A percentile compares a stretch with the other conserved stretches of the same genome.
phyloP scores from a whole-genome alignment of 352 stramenopile genomes.

The Globisporangium paroecandrum region DNA sequence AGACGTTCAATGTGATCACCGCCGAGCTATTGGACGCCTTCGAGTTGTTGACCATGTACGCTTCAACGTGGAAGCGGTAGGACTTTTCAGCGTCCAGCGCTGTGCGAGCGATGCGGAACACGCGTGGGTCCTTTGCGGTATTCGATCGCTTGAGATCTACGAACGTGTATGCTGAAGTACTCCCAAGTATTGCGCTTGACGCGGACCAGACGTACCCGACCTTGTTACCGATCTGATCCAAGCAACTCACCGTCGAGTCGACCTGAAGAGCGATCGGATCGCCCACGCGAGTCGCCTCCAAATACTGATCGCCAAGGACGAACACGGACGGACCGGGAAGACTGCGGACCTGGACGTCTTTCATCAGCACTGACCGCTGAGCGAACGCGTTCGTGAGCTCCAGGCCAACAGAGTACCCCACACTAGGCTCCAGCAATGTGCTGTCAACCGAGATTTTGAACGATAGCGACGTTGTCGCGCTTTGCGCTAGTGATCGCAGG shows the following conservation, averaged over 20 bases:
- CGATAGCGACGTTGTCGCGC: constrained; percentile 16
- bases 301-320: constrained; percentile 36
- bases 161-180: constrained; percentile 3
- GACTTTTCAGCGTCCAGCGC: constrained; percentile 33
- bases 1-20: constrained; percentile 39
- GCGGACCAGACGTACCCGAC: constrained; percentile 53
- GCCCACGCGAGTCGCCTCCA: constrained; percentile 34
- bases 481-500: constrained; percentile 32
- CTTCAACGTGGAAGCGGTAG: constrained; percentile 61
- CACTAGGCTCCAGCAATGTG: constrained; percentile 31
- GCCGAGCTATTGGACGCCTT: constrained; percentile 30
- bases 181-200: constrained; percentile 16
- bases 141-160: constrained; percentile 49
- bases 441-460: constrained; percentile 46
- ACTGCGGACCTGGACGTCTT: constrained; percentile 35
- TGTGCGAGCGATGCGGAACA: constrained; percentile 45
- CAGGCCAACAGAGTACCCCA: constrained; percentile 44
- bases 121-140: constrained; percentile 52
- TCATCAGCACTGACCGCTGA: constrained; percentile 24
- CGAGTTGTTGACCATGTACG: constrained; percentile 33
- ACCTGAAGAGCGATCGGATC: constrained; percentile 42
- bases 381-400: constrained; percentile 59
- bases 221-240: constrained; percentile 26
- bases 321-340: constrained; percentile 46
- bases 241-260: constrained; percentile 43